phyloP scores from a whole-genome alignment of 1,139 yeast species.

The Blastobotrys petasosporus region DNA sequence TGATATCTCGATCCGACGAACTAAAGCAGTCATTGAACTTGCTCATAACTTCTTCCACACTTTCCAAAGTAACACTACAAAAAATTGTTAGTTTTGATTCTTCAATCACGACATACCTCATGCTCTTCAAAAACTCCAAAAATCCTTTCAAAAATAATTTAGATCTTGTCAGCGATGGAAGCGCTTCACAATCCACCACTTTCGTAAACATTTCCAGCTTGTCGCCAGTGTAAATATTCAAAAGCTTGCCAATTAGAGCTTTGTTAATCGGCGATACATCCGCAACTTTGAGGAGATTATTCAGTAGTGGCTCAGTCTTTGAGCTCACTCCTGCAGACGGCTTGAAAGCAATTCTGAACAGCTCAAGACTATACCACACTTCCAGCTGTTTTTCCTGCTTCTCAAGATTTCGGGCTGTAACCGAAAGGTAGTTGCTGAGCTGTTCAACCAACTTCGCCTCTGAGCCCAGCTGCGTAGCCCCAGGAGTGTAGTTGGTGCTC shows the following conservation, averaged over 20 bases:
- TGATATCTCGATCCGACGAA: conserved; percentile 44
- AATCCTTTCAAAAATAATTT: conserved; percentile 15
- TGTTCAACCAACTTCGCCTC: conserved; percentile 5
- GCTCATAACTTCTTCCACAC: not conserved
- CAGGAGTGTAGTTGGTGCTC: conserved; percentile 4
- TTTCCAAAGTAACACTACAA: not conserved
- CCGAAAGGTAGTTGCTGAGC: not conserved
- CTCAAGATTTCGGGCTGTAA: conserved; percentile 2
- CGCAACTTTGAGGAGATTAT: not conserved
- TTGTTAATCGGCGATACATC: conserved; percentile 3
- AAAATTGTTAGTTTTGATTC: not conserved
- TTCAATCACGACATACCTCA: no score
- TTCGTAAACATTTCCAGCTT: no score
- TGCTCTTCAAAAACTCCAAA: conserved; percentile 7
- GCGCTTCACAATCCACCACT: not conserved
- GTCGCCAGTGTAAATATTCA: no score
- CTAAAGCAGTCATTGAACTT: conserved; percentile 32
- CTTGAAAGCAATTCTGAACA: conserved; percentile 11
- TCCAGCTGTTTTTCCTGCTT: conserved; percentile 9
- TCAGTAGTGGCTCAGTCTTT: not conserved
- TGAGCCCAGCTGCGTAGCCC: conserved; percentile 8
- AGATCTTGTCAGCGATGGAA: conserved; percentile 10
- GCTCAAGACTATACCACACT: conserved; percentile 19
- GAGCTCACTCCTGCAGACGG: not conserved
- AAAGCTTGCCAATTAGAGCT: conserved; percentile 7